phyloP scores from a whole-genome alignment of 257 asterid species.

The Vinca minor region DNA sequence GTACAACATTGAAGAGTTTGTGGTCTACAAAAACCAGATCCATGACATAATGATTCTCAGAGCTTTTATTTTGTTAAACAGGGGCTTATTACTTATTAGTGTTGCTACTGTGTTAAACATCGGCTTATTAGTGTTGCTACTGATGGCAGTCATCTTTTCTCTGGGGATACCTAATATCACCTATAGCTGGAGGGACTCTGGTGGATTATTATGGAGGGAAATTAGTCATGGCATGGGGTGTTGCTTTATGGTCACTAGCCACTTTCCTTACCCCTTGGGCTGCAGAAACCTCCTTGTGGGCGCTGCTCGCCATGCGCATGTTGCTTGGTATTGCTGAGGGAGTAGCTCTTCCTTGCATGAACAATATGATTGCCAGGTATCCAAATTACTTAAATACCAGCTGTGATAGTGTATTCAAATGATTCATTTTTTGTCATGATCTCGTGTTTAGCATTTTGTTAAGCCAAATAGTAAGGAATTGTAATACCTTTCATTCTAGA shows the following conservation, averaged over 20 bases:
- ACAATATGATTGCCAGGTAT: conserved; percentile 89
- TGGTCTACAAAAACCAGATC: too few species aligned
- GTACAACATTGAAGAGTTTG: too few species aligned
- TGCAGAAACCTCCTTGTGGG: conserved; percentile 62
- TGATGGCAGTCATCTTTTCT: conserved; percentile 96
- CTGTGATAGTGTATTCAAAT: conserved; percentile 2
- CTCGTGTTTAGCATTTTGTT: neutral
- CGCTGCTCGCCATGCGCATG: conserved; percentile 69
- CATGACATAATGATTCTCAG: too few species aligned
- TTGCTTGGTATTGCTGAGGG: conserved; percentile 95
- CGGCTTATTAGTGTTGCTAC: conserved; percentile 41
- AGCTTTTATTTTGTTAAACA: conserved; percentile 17
- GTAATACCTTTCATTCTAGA: conserved; percentile 28
- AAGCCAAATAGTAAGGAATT: neutral
- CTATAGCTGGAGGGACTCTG: conserved; percentile 90
- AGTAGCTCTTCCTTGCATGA: conserved; percentile 99
- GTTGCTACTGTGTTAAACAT: too few species aligned
- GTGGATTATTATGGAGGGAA: conserved; percentile 88
- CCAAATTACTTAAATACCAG: neutral
- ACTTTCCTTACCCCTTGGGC: conserved; percentile 98
- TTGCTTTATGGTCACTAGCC: conserved; percentile 91
- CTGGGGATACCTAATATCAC: conserved; percentile 98
- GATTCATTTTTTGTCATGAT: neutral
- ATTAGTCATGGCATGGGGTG: conserved; percentile 98
- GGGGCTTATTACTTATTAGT: too few species aligned